These are phyloP conservation scores for Castanopsis chinensis DNA, from an alignment of 306 rosid genomes.

Conservation along the genomic window DNA sequence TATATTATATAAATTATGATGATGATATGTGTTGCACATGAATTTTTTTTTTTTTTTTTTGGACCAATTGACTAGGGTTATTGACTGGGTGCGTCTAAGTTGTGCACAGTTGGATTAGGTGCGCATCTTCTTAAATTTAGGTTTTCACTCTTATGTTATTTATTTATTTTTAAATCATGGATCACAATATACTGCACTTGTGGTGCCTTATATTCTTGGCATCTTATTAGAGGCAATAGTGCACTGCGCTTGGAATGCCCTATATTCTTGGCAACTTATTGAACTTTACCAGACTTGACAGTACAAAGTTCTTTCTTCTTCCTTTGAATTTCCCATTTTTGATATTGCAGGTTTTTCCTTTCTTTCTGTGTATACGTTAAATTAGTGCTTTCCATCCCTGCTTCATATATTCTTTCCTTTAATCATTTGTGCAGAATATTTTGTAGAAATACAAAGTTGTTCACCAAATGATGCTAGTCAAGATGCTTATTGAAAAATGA, in stretches of 20 bases:
- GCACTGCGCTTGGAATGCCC: too few relatives aligned
- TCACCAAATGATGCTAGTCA: neutral
- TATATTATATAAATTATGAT: too few relatives aligned
- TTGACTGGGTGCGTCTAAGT: too few relatives aligned
- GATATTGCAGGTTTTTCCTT: neutral
- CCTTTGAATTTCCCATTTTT: neutral
- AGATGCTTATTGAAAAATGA: constrained; percentile 1
- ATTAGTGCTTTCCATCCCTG: neutral
- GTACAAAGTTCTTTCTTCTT: neutral
- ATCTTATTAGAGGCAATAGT: neutral
- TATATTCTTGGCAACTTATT: neutral
- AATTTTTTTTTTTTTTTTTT: too few relatives aligned
- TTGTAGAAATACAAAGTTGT: neutral
- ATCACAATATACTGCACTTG: too few relatives aligned
- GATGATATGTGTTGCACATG: too few relatives aligned
- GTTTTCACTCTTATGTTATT: too few relatives aligned
- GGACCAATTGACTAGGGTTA: too few relatives aligned
- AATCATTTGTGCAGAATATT: neutral
- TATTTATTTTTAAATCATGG: too few relatives aligned
- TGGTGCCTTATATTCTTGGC: too few relatives aligned
- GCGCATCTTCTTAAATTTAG: too few relatives aligned
- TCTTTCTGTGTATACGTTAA: neutral
- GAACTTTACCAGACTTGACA: neutral
- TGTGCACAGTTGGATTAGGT: too few relatives aligned
- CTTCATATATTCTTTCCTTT: neutral